These are phyloP conservation scores for Paraconiothyrium sp. DNA, from an alignment of 2,329 filamentous ascomycete species.

Conservation along the genomic window DNA sequence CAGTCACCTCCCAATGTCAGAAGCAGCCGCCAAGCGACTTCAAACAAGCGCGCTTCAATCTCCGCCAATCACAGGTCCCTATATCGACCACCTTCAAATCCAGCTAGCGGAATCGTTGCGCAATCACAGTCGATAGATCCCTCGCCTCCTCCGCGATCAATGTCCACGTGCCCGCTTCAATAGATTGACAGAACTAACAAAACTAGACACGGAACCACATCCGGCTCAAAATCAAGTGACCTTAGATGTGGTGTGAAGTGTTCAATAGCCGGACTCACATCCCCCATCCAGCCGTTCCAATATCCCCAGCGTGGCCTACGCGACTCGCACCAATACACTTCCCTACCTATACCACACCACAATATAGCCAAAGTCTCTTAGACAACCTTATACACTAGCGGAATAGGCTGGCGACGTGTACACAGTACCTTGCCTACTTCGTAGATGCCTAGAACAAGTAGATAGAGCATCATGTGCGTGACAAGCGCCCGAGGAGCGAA, in stretches of 20 bases:
- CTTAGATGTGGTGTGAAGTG: not conserved
- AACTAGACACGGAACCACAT: not conserved
- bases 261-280: not conserved
- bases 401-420: conserved; percentile 6
- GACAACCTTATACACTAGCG: not conserved
- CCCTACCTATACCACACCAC: not conserved
- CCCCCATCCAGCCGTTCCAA: conserved; percentile 7
- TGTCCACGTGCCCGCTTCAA: not conserved
- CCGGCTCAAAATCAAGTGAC: not conserved
- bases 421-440: conserved; percentile 2
- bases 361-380: not conserved
- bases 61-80: not conserved
- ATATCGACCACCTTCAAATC: not conserved
- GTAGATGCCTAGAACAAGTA: not conserved
- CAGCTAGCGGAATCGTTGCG: not conserved
- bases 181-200: not conserved
- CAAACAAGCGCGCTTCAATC: conserved; percentile 19
- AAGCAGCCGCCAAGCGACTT: conserved; percentile 4
- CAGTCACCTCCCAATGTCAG: not conserved
- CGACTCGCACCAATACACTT: conserved; percentile 3
- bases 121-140: not conserved
- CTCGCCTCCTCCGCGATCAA: not conserved
- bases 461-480: conserved; percentile 5
- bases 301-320: not conserved
- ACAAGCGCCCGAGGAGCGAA: conserved; percentile 2